These are phyloP conservation scores for Mycena galericulata DNA, from an alignment of 768 basidiomycete genomes.

Conservation along the genomic window DNA sequence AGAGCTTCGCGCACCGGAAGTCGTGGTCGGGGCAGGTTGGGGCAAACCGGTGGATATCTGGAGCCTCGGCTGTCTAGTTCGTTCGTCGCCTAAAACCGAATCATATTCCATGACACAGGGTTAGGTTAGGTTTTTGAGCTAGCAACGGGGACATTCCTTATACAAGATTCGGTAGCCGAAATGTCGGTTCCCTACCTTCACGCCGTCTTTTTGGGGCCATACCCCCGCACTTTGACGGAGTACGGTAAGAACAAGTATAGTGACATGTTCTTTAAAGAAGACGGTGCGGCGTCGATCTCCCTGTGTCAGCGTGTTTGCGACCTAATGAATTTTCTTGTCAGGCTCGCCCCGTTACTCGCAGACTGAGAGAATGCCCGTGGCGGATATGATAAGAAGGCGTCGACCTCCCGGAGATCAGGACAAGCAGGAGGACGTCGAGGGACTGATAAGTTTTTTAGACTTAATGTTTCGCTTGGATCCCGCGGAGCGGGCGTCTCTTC, in stretches of 20 bases:
- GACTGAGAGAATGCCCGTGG: background rate
- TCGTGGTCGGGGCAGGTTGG: slow-evolving; percentile 20
- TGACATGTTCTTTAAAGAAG: slow-evolving; percentile 11
- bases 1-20: slow-evolving; percentile 24
- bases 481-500: slow-evolving; percentile 12
- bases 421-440: too few species aligned
- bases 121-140: slow-evolving; percentile 20
- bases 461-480: slow-evolving; percentile 17
- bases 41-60: slow-evolving; percentile 22
- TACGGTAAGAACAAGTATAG: slow-evolving; percentile 23
- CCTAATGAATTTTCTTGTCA: background rate
- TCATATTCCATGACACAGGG: background rate
- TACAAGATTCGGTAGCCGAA: background rate
- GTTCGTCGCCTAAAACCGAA: background rate
- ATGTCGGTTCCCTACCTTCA: slow-evolving; percentile 13
- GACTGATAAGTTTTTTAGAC: slow-evolving; percentile 11
- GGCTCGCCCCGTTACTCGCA: slow-evolving; percentile 8
- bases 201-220: slow-evolving; percentile 16
- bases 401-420: background rate
- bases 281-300: too few species aligned
- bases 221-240: slow-evolving; percentile 13
- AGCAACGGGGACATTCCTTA: slow-evolving; percentile 10
- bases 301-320: too few species aligned
- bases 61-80: slow-evolving; percentile 22
- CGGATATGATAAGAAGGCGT: background rate